These are phyloP conservation scores for Vaccinium darrowii DNA, from an alignment of 148 eudicot species.

Conservation along the genomic window DNA sequence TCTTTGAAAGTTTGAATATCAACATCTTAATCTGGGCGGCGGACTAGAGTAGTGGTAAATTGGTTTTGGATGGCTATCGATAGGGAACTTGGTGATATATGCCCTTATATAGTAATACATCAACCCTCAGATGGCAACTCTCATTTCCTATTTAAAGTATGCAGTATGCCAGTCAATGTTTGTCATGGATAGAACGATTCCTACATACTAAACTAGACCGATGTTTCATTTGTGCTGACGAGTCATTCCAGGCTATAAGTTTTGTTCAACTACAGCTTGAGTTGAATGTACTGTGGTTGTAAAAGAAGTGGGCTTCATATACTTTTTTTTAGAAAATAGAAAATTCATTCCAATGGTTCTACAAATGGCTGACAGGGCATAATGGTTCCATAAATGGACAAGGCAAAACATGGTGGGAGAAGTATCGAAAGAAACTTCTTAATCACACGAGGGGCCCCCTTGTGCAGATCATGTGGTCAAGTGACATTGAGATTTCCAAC, in stretches of 20 bases:
- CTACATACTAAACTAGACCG: neutral
- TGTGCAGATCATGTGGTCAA: conserved; percentile 93
- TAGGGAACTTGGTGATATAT: neutral
- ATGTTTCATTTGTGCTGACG: neutral
- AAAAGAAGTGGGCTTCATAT: neutral
- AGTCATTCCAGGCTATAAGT: neutral
- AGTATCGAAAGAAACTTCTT: conserved; percentile 65
- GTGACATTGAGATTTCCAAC: conserved; percentile 70
- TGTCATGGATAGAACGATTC: neutral
- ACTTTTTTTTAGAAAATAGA: neutral
- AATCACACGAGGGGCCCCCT: conserved; percentile 97
- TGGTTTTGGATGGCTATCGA: neutral
- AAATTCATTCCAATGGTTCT: neutral
- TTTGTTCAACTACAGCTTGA: neutral
- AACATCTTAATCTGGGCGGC: neutral
- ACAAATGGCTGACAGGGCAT: conserved; percentile 55
- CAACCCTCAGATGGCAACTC: neutral
- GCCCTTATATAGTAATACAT: neutral
- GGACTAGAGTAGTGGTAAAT: conserved; percentile 5
- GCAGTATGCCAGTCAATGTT: neutral
- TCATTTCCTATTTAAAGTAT: neutral
- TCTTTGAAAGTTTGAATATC: neutral
- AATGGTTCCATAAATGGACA: conserved; percentile 97
- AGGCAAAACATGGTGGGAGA: conserved; percentile 94
- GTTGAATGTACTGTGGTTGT: conserved; percentile 4